Conservation (phyloP, 2,329 filamentous ascomycete species). For the Bipolaris bicolor region DNA sequence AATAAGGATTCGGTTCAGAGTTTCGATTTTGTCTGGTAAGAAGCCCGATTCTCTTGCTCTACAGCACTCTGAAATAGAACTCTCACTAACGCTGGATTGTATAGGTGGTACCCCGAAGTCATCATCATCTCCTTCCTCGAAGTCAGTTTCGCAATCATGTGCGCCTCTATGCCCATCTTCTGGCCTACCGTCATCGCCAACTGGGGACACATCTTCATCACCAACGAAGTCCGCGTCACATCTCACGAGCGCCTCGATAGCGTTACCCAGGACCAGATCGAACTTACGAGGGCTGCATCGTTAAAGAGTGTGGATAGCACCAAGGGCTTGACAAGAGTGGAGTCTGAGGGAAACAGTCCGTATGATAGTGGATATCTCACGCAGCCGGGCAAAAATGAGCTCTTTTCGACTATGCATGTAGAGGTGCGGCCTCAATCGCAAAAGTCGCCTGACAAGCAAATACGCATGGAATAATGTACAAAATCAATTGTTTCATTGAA, state of each 20-base stretch:
- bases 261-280: conserved; percentile 20
- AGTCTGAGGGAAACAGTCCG: conserved; percentile 11
- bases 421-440: conserved; percentile 14
- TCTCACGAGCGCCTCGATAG: conserved; percentile 27
- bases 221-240: conserved; percentile 42
- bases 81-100: neutral
- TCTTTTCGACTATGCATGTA: conserved; percentile 9
- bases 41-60: neutral
- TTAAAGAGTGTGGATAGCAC: conserved; percentile 32
- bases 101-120: conserved; percentile 32
- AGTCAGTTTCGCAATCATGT: conserved; percentile 46
- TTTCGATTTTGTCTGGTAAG: conserved; percentile 40
- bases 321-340: conserved; percentile 25
- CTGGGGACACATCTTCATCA: conserved; percentile 43
- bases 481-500: too few species aligned
- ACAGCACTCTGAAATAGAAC: too few species aligned
- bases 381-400: conserved; percentile 8
- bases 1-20: conserved; percentile 12
- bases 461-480: neutral
- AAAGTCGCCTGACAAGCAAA: neutral
- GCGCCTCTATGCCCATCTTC: conserved; percentile 47
- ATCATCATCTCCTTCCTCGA: conserved; percentile 43
- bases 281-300: conserved; percentile 26
- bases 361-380: conserved; percentile 22
- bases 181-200: conserved; percentile 42